phyloP scores from a whole-genome alignment of 345 rosid genomes.

The Gossypioides kirkii region DNA sequence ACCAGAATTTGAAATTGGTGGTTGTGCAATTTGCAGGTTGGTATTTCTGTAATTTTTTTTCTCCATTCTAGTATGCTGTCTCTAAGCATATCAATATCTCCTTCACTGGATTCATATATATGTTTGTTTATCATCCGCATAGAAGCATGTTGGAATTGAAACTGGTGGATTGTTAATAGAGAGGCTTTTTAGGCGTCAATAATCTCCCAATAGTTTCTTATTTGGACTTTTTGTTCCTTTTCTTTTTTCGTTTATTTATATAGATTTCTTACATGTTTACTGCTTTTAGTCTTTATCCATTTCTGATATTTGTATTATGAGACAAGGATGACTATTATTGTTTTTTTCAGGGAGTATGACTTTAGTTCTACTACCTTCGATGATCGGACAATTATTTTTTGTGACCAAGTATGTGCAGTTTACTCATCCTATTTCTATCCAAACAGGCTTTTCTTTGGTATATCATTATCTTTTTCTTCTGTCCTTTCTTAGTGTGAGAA shows the following conservation, averaged over 20 bases:
- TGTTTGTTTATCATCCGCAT: neutral
- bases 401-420: conserved; percentile 76
- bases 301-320: conserved; percentile 6
- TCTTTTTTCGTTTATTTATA: neutral
- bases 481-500: conserved; percentile 71
- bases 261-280: neutral
- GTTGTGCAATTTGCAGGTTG: conserved; percentile 94
- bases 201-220: neutral
- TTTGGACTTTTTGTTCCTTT: neutral
- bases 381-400: conserved; percentile 81
- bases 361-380: conserved; percentile 63
- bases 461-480: conserved; percentile 17
- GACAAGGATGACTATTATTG: neutral
- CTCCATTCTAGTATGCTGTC: neutral
- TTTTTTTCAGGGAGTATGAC: conserved; percentile 61
- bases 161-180: neutral
- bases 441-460: neutral
- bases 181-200: neutral
- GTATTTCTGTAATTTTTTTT: conserved; percentile 14
- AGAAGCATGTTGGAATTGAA: neutral
- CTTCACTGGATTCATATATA: neutral
- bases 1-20: conserved; percentile 79
- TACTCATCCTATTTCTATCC: conserved; percentile 3
- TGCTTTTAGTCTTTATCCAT: neutral
- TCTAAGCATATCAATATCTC: neutral